A percentile compares a stretch with the other conserved stretches of the same genome.
Conservation (phyloP, 768 basidiomycete species). For the Fomitopsis pulvina region DNA sequence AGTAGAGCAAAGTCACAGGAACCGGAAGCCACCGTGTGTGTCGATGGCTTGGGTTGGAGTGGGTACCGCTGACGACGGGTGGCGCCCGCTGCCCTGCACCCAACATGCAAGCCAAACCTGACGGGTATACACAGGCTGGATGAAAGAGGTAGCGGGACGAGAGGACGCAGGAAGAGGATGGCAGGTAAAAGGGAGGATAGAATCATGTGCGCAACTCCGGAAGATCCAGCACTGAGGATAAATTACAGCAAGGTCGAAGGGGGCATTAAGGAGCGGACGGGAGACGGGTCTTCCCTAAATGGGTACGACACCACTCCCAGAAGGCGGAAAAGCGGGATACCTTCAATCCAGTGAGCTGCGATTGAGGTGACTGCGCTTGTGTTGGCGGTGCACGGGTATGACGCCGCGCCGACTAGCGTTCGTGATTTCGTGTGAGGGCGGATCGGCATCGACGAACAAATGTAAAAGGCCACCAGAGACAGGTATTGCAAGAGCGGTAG, state of each 20-base stretch:
- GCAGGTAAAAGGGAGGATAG: background rate
- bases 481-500: conserved; percentile 12
- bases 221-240: background rate
- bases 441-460: conserved; percentile 6
- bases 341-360: conserved; percentile 12
- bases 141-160: background rate
- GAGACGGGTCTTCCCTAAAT: conserved; percentile 12
- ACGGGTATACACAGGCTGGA: background rate
- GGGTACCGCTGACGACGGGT: background rate
- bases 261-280: conserved; percentile 25
- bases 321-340: background rate
- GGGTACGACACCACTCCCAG: conserved; percentile 16
- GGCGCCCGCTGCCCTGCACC: background rate
- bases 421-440: background rate
- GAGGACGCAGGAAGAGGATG: background rate
- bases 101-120: background rate
- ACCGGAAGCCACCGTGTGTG: background rate
- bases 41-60: background rate
- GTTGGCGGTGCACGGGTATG: conserved; percentile 5
- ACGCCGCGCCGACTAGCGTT: conserved; percentile 1
- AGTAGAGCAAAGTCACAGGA: background rate
- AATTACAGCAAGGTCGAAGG: background rate
- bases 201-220: background rate
- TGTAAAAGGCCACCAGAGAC: conserved; percentile 8
- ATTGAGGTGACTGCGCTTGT: conserved; percentile 12